A percentile compares a stretch with the other conserved stretches of the same genome.
These are phyloP conservation scores for Neospermospora avenae DNA, from an alignment of 2,329 filamentous ascomycete genomes.

Conservation along the genomic window DNA sequence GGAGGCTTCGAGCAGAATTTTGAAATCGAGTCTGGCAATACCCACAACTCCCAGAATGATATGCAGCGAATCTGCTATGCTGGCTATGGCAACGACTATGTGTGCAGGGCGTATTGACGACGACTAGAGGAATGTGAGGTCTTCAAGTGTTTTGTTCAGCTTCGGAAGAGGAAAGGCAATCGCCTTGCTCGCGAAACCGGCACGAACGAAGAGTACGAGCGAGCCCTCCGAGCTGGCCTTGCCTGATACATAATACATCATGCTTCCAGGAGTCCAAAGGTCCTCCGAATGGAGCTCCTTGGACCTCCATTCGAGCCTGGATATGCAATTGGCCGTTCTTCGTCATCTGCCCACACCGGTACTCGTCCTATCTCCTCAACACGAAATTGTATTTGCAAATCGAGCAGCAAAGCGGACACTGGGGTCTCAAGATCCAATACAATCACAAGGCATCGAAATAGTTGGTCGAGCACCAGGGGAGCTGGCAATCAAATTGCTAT, in stretches of 20 bases:
- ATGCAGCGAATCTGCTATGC: neutral
- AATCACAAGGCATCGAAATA: conserved; percentile 1
- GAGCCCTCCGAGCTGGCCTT: neutral
- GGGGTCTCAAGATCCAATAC: conserved; percentile 8
- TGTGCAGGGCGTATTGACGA: neutral
- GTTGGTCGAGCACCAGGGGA: conserved; percentile 9
- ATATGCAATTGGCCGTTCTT: conserved; percentile 25
- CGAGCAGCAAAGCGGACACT: conserved; percentile 16
- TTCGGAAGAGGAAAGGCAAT: neutral
- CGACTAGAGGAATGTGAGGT: neutral
- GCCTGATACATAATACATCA: neutral
- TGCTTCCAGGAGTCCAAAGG: neutral
- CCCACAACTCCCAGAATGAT: neutral
- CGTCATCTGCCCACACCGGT: conserved; percentile 23
- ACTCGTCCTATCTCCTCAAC: conserved; percentile 20
- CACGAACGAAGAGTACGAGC: neutral
- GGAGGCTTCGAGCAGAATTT: neutral
- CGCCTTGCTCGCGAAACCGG: neutral
- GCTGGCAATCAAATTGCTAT: conserved; percentile 17
- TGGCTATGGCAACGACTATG: neutral
- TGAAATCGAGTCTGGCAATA: neutral
- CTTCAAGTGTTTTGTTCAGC: neutral
- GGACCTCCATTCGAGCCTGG: conserved; percentile 8
- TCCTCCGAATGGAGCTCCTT: neutral
- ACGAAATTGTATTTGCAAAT: conserved; percentile 20